A percentile compares a stretch with the other conserved stretches of the same genome.
These are phyloP conservation scores for Penicillium sp. DNA, from an alignment of 2,329 filamentous ascomycete genomes.

Conservation along the genomic window DNA sequence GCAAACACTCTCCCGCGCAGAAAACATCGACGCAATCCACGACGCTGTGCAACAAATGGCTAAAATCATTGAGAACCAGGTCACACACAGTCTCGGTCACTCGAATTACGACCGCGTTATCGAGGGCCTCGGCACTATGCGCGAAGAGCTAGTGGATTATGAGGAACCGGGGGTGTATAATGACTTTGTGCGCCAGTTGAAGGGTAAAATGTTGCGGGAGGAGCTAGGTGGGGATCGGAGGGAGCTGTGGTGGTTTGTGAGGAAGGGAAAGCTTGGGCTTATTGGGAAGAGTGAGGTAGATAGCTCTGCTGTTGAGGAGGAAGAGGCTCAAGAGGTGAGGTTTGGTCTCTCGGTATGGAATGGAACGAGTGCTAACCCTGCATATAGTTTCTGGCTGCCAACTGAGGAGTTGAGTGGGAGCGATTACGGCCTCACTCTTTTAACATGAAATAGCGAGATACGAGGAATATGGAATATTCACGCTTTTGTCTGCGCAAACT, in stretches of 20 bases:
- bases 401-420: not conserved
- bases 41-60: constrained; percentile 73
- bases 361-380: not conserved
- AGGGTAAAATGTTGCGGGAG: constrained; percentile 66
- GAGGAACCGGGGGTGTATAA: constrained; percentile 80
- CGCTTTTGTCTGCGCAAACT: not conserved
- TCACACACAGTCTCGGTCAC: constrained; percentile 72
- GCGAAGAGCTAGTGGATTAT: constrained; percentile 70
- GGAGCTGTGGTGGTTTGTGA: constrained; percentile 78
- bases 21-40: constrained; percentile 61
- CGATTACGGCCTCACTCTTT: not conserved
- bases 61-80: constrained; percentile 64
- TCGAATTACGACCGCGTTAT: constrained; percentile 69
- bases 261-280: constrained; percentile 66
- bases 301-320: constrained; percentile 63
- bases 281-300: constrained; percentile 65
- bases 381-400: constrained; percentile 6
- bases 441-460: not conserved
- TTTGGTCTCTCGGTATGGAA: not conserved
- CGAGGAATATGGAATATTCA: not conserved
- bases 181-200: constrained; percentile 66
- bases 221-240: constrained; percentile 72
- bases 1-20: constrained; percentile 64
- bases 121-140: constrained; percentile 74
- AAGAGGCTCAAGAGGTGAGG: constrained; percentile 63